These are phyloP conservation scores for Aspergillus carlsbadensis DNA, from an alignment of 495 filamentous ascomycete genomes.

Conservation along the genomic window DNA sequence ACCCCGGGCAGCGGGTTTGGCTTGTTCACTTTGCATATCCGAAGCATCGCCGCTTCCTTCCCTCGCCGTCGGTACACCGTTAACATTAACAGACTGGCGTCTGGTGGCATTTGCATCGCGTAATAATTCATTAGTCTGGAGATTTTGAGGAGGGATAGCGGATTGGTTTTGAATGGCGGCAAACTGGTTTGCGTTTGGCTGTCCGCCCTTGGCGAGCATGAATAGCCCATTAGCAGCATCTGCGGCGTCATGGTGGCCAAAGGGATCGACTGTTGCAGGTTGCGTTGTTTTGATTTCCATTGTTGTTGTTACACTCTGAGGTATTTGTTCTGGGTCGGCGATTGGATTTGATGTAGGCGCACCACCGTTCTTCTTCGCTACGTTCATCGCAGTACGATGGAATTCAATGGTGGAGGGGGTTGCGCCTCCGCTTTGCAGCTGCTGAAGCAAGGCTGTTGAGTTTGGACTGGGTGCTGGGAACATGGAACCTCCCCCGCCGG, in stretches of 20 bases:
- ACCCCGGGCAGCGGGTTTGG: constrained; percentile 60
- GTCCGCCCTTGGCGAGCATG: constrained; percentile 73
- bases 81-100: constrained; percentile 37
- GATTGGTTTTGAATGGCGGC: constrained; percentile 50
- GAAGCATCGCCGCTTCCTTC: constrained; percentile 70
- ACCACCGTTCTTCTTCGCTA: constrained; percentile 59
- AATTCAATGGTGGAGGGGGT: constrained; percentile 93
- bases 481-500: constrained; percentile 95
- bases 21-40: constrained; percentile 68
- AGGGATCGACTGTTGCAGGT: constrained; percentile 53
- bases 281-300: constrained; percentile 52
- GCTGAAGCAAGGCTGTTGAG: constrained; percentile 74
- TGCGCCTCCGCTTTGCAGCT: constrained; percentile 74
- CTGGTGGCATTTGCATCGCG: constrained; percentile 26
- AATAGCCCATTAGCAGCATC: constrained; percentile 95
- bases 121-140: constrained; percentile 42
- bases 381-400: constrained; percentile 85
- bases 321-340: constrained; percentile 47
- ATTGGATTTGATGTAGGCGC: constrained; percentile 52
- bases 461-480: constrained; percentile 91
- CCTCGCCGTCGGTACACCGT: constrained; percentile 34
- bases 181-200: constrained; percentile 53
- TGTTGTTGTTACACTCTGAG: constrained; percentile 33
- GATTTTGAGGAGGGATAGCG: constrained; percentile 27
- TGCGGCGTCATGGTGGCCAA: constrained; percentile 83